Base-by-base conservation (phyloP, 345 rosid genomes). In the Citrus hindsii region DNA sequence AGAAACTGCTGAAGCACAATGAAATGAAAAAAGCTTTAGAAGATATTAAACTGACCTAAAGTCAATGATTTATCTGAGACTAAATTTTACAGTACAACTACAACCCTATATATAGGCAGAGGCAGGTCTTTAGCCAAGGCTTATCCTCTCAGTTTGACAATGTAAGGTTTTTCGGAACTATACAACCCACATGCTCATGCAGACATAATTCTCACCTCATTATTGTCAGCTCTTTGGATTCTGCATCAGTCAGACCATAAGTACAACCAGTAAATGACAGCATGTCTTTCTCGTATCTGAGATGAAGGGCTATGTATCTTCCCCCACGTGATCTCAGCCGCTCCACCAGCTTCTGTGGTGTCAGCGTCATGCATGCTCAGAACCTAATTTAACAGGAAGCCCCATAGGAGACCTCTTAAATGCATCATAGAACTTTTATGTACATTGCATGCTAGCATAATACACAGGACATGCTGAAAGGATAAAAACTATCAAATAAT, bases 271-370 rank as follows among this genome's bases (percentile, higher is more conserved):
- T 96, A 84, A 96, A 96, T 75, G 99, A 88, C 67, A 96, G 89
- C 96, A 96, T 94, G 86, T 94, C 99, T 86, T 92, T 93, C 88
- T 96, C 98, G 70, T 93, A 96, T 85, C 99, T 85, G 63, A 94
- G 87, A 81, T 96, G 99, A 89, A 96, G 94, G 72, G 97, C 95
- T 77, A 96, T 90, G 76, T 88, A 95, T 83, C 86, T 87, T 80
- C 88, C 93, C n/a, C 90, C 89, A 9, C 77, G 92, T 63, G 86
- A 84, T 82, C 93, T 89, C 84, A 95, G 94, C 84, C 94, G 90
- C 86, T 88, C 94, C 85, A 91, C 96, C 89, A 95, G 90, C 94
- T 88, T 94, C 99, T 95, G 99, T 91, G 86, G 87, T 91, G 85
- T 89, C 89, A 93, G 82, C 92, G 85, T 86, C 92, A 95, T 85